Percentiles rank a stretch among this genome's conserved stretches.
Conservation (phyloP, 1,284 basidiomycete species). For the Puccinia hordei region DNA sequence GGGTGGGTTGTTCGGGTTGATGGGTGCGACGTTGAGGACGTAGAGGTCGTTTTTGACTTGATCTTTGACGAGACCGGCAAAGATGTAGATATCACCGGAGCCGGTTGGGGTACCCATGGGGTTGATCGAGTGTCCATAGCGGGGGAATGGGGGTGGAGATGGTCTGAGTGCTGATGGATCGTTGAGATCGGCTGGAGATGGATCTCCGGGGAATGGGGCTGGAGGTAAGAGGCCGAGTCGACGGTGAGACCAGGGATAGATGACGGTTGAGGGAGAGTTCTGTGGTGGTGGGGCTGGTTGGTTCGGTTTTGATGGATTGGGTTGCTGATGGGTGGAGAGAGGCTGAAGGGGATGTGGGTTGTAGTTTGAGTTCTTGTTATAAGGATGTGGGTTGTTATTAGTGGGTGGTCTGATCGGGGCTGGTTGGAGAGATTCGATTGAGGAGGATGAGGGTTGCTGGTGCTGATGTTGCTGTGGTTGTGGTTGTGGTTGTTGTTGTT, state of each 20-base stretch:
- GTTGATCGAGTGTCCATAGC: conserved; percentile 96
- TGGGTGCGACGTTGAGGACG: conserved; percentile 72
- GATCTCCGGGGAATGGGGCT: conserved; percentile 67
- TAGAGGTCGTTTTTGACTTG: conserved; percentile 91
- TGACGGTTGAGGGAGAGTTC: conserved; percentile 51
- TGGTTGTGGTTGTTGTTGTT: too few species aligned
- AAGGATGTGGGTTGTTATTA: not conserved
- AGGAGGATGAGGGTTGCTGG: too few species aligned
- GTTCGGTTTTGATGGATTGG: not conserved
- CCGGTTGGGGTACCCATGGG: conserved; percentile 66
- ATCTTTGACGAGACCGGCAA: conserved; percentile 93
- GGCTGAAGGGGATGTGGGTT: too few species aligned
- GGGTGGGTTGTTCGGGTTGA: conserved; percentile 44
- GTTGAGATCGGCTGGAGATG: conserved; percentile 64
- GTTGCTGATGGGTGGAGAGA: not conserved
- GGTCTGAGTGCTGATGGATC: conserved; percentile 66
- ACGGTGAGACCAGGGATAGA: conserved; percentile 75
- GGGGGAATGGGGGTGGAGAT: conserved; percentile 75
- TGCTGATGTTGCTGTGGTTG: too few species aligned
- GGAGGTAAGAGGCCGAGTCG: conserved; percentile 70
- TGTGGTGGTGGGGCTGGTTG: too few species aligned
- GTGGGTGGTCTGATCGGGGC: too few species aligned
- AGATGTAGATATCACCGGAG: conserved; percentile 89
- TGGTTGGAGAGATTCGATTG: conserved; percentile 6
- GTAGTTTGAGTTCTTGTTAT: not conserved